Evolutionary conservation across 2,329 filamentous ascomycete species (phyloP).

Genomic region (Cordyceps cateniannulata): DNA sequence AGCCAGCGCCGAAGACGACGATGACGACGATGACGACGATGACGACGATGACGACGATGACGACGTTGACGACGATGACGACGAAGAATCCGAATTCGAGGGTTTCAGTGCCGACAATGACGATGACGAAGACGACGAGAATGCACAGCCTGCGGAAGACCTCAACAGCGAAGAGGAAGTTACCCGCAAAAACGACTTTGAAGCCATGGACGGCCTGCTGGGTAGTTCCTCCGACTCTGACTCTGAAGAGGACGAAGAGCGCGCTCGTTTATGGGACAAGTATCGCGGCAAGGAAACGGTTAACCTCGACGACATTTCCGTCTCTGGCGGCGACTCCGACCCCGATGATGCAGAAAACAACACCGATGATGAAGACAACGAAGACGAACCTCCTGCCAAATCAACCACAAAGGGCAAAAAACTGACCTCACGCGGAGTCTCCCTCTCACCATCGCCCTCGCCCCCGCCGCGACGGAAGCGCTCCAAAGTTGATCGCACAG

Average conservation of each 20-base stretch:
- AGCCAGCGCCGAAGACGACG: conserved; percentile 21
- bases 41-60: conserved; percentile 22
- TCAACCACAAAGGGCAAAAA: neutral
- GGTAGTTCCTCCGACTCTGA: conserved; percentile 37
- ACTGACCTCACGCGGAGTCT: conserved; percentile 15
- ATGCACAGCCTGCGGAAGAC: conserved; percentile 12
- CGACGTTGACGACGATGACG: conserved; percentile 21
- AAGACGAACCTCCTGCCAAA: conserved; percentile 19
- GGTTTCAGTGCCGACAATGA: conserved; percentile 28
- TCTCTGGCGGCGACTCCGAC: conserved; percentile 26
- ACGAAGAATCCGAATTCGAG: conserved; percentile 27
- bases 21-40: conserved; percentile 18
- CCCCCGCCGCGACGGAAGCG: conserved; percentile 22
- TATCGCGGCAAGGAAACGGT: conserved; percentile 29
- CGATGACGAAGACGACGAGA: conserved; percentile 20
- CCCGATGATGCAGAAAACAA: conserved; percentile 19
- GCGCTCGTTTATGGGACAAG: conserved; percentile 26
- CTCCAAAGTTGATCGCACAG: conserved; percentile 16
- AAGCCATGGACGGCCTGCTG: conserved; percentile 40
- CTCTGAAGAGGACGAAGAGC: conserved; percentile 28
- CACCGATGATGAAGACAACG: conserved; percentile 21
- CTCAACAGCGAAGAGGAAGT: conserved; percentile 21
- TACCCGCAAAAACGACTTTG: conserved; percentile 28
- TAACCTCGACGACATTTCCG: conserved; percentile 34
- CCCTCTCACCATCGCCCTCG: conserved; percentile 22